phyloP scores from a whole-genome alignment of 352 stramenopile species.

The Pythium rhizo-oryzae region DNA sequence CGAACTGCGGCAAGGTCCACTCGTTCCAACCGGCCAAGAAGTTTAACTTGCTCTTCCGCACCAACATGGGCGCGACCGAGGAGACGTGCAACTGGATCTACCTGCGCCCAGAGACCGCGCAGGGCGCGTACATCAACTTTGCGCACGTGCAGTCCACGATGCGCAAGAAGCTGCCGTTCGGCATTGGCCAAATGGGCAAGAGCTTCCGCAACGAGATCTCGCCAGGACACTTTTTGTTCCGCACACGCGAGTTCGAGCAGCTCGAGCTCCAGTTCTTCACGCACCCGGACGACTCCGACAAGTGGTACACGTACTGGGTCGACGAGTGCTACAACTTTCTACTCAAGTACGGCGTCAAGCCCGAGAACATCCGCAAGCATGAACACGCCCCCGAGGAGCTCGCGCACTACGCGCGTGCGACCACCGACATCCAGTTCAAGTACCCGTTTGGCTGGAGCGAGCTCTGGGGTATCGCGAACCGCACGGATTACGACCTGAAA shows the following conservation, averaged over 20 bases:
- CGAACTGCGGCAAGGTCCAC: conserved; percentile 49
- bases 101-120: conserved; percentile 97
- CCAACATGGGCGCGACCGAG: conserved; percentile 93
- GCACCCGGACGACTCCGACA: conserved; percentile 69
- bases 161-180: conserved; percentile 94
- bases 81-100: conserved; percentile 92
- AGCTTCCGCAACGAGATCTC: conserved; percentile 99
- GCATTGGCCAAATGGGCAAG: conserved; percentile 97
- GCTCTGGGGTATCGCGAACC: conserved; percentile 96
- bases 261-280: conserved; percentile 93
- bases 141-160: conserved; percentile 93
- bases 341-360: conserved; percentile 86
- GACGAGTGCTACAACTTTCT: conserved; percentile 91
- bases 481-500: conserved; percentile 96
- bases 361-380: conserved; percentile 92
- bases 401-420: conserved; percentile 96
- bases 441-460: conserved; percentile 98
- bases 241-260: conserved; percentile 98
- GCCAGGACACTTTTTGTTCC: conserved; percentile 97
- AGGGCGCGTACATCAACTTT: conserved; percentile 99
- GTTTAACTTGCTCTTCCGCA: conserved; percentile 99
- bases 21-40: conserved; percentile 86
- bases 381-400: conserved; percentile 92
- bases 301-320: conserved; percentile 93
- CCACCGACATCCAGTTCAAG: conserved; percentile 97